Evolutionary conservation across 1,284 basidiomycete genomes (phyloP), one percentile per base, ranked within the genome.

Genomic region (Sporisorium reilianum): DNA sequence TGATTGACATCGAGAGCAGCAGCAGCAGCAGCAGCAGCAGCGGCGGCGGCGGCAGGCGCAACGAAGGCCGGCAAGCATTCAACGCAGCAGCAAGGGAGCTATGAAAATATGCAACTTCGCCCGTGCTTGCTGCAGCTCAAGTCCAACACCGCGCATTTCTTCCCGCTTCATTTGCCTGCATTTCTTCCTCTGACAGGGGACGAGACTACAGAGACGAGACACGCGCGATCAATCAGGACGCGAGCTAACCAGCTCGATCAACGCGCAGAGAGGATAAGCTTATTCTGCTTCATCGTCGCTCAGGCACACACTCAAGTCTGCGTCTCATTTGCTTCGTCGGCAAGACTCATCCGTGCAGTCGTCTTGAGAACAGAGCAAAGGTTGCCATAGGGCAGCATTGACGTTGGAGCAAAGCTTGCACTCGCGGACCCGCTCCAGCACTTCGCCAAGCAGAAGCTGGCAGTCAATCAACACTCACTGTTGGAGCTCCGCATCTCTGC

Each of bases 101-200:
- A 48, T 34, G 32, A 23, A 36, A 36, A 18, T 34, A 9, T 23
- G 25, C 45, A 30, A 30, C 18, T 34, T 14, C n/a, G 12, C n/a
- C 48, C 48, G 22, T 50, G 4, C 41, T 42, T 49, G 48, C 48
- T 45, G 42, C 42, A 36, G 48, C 48, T 50, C 48, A n/a, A 50
- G 48, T 50, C 48, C 30, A 50, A 50, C 32, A 50, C 20, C 20
- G 48, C 48, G 32, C 20, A 7, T 7, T 50, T 50, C 23, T 25
- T 45, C 23, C 23, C 23, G 9, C 20, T 41, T 41, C 38, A 41
- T 41, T 41, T 41, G n/a, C n/a, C 38, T 41, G n/a, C n/a, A n/a
- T 20, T 36, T 34, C n/a, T 18, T 22, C 22, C 11, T 25, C n/a
- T n/a, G n/a, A n/a, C n/a, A n/a, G n/a, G n/a, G n/a, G n/a, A n/a